Evolutionary conservation across 2,329 filamentous ascomycete species (phyloP).

Genomic region (Pseudogymnoascus sp.): DNA sequence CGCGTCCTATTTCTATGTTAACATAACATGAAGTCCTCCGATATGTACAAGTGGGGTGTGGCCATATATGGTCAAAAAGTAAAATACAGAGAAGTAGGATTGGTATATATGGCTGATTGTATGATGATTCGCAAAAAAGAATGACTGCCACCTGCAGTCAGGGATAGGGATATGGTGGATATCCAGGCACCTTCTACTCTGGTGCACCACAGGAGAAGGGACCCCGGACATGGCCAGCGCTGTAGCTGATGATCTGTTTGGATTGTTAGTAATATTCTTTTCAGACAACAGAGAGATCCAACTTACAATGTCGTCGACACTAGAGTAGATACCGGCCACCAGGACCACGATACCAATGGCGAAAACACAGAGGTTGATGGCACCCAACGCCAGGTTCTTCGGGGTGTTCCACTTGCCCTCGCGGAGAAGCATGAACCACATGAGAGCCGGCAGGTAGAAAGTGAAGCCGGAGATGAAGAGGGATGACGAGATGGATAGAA

Average conservation of each 20-base stretch:
- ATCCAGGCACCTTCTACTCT: not conserved
- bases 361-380: slow-evolving; percentile 18
- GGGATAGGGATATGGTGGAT: not conserved
- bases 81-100: slow-evolving; percentile 1
- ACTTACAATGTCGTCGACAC: slow-evolving; percentile 21
- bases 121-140: slow-evolving; percentile 4
- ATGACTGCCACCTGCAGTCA: not conserved
- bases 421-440: slow-evolving; percentile 23
- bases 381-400: slow-evolving; percentile 18
- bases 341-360: slow-evolving; percentile 18
- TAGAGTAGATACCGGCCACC: slow-evolving; percentile 19
- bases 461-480: slow-evolving; percentile 24
- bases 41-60: not conserved
- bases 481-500: slow-evolving; percentile 29
- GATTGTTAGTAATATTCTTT: not conserved
- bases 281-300: not conserved
- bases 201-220: not conserved
- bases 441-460: slow-evolving; percentile 22
- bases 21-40: not conserved
- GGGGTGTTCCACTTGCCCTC: slow-evolving; percentile 21
- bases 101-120: slow-evolving; percentile 6
- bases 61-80: not conserved
- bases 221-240: not conserved
- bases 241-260: not conserved
- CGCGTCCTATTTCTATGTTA: not conserved